Percentiles rank a stretch among this genome's conserved stretches.
These are phyloP conservation scores for Tetrapyrgos nigripes DNA, from an alignment of 1,284 basidiomycete genomes.

Conservation along the genomic window DNA sequence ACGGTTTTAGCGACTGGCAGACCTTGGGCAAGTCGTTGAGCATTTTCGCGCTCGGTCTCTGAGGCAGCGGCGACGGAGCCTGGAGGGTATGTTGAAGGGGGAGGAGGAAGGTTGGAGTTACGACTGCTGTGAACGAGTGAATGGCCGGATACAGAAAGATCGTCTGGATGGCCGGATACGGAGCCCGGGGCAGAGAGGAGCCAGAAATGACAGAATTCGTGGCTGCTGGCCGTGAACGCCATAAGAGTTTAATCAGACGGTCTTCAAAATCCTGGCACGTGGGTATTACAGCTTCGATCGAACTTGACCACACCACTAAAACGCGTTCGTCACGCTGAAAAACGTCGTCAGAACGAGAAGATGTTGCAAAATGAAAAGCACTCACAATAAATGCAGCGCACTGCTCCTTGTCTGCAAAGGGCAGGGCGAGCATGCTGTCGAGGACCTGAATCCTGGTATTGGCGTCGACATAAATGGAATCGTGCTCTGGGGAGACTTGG, in stretches of 20 bases:
- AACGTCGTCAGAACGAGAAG: background rate
- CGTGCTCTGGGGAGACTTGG: conserved; percentile 62
- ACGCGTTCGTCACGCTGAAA: conserved; percentile 78
- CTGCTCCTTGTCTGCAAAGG: conserved; percentile 79
- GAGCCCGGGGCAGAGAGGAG: background rate
- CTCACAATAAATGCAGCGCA: conserved; percentile 82
- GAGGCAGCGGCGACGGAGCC: background rate
- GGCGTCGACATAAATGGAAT: conserved; percentile 70
- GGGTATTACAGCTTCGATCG: conserved; percentile 76
- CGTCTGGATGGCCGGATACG: conserved; percentile 2
- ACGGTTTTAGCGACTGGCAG: conserved; percentile 1
- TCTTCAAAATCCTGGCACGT: conserved; percentile 80
- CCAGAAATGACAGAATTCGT: conserved; percentile 25
- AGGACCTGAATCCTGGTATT: conserved; percentile 79
- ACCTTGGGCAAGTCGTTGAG: background rate
- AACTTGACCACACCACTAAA: conserved; percentile 83
- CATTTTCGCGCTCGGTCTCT: background rate
- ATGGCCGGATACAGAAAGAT: conserved; percentile 7
- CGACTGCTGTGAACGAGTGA: background rate
- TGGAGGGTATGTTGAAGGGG: background rate
- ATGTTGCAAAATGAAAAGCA: conserved; percentile 7
- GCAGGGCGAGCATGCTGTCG: conserved; percentile 76
- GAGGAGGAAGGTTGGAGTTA: background rate
- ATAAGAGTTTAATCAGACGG: conserved; percentile 80
- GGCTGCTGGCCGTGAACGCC: conserved; percentile 51